A percentile compares a stretch with the other conserved stretches of the same genome.
phyloP scores from a whole-genome alignment of 1,284 basidiomycete species.

The Ustilago curta region DNA sequence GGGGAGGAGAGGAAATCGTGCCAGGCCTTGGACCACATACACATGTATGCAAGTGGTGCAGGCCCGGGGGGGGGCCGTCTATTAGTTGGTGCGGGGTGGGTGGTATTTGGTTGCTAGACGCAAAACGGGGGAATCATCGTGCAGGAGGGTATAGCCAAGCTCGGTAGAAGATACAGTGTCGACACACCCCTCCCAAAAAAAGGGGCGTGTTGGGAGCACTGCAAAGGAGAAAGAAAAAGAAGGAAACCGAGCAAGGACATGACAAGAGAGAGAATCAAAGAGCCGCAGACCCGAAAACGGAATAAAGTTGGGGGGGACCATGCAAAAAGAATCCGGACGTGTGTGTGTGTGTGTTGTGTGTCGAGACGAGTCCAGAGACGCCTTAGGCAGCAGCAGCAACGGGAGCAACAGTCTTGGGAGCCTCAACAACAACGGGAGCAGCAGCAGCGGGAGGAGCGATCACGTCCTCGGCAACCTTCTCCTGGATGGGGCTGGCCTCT shows the following conservation, averaged over 20 bases:
- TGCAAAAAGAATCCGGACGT: conserved; percentile 45
- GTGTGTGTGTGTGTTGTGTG: background rate
- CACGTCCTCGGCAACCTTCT: conserved; percentile 47
- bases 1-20: background rate
- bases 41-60: background rate
- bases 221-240: background rate
- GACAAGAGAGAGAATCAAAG: conserved; percentile 43
- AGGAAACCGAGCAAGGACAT: conserved; percentile 13
- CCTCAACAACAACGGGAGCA: conserved; percentile 39
- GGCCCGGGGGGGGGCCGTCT: no score
- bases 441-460: conserved; percentile 23
- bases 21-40: background rate
- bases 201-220: background rate
- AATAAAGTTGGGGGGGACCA: conserved; percentile 18
- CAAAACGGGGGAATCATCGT: conserved; percentile 46
- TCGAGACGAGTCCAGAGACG: background rate
- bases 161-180: background rate
- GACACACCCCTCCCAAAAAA: conserved; percentile 2
- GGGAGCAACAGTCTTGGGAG: conserved; percentile 44
- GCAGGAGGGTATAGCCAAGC: conserved; percentile 51
- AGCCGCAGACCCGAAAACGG: conserved; percentile 30
- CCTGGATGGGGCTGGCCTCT: conserved; percentile 31
- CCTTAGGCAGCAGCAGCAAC: conserved; percentile 49
- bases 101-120: conserved; percentile 38
- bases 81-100: conserved; percentile 10